Evolutionary conservation across 2,329 filamentous ascomycete genomes (phyloP).

Genomic region (Coniochaeta pulveracea): DNA sequence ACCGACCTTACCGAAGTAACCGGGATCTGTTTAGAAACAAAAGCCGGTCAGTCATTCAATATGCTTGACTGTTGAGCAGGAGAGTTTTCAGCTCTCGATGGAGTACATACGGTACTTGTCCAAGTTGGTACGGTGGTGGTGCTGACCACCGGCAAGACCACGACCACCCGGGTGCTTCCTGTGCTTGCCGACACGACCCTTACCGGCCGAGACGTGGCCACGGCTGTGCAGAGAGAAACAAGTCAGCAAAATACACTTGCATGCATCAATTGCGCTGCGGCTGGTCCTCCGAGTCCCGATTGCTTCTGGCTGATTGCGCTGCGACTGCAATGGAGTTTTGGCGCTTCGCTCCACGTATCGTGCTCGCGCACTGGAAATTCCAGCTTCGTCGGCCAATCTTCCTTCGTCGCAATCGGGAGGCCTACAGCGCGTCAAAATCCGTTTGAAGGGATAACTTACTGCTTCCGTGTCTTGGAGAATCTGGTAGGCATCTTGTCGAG

Average conservation of each 20-base stretch:
- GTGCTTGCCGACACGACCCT: slow-evolving; percentile 98
- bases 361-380: no score
- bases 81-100: slow-evolving; percentile 19
- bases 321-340: no score
- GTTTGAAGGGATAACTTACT: slow-evolving; percentile 51
- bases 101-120: slow-evolving; percentile 53
- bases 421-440: no score
- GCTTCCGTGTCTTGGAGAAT: slow-evolving; percentile 67
- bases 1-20: slow-evolving; percentile 98
- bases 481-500: slow-evolving; percentile 46
- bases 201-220: slow-evolving; percentile 96
- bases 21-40: slow-evolving; percentile 54
- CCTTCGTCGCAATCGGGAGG: no score
- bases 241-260: slow-evolving; percentile 42
- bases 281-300: no score
- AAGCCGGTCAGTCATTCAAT: slow-evolving; percentile 53
- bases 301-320: no score
- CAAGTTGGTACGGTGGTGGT: slow-evolving; percentile 67
- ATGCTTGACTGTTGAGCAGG: slow-evolving; percentile 47
- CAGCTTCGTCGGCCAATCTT: no score
- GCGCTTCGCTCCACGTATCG: no score
- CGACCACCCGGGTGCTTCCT: slow-evolving; percentile 78
- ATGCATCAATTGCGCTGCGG: no score
- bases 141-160: slow-evolving; percentile 89
- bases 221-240: slow-evolving; percentile 44